Evolutionary conservation across 78 protist species (phyloP), one percentile per base, ranked within the genome.

Genomic region (Guillardia theta): DNA sequence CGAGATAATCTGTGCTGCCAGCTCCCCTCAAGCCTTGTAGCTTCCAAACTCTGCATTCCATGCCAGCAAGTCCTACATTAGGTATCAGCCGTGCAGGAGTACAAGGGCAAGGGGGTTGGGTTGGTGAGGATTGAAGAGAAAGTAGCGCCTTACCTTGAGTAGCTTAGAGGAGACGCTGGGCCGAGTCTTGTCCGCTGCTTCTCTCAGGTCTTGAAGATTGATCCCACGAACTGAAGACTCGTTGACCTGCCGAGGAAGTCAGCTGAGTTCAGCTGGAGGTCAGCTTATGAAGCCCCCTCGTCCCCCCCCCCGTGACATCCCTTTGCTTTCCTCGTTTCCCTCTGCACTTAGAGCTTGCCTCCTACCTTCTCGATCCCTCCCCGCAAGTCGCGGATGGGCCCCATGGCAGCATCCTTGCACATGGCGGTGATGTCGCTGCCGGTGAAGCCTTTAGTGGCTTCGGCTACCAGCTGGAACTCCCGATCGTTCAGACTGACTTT

Each of bases 321-420:
- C 15, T 10, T 50, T 50, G 58, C 15, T 19, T 50, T 10, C 10
- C 30, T 50, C 30, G 58, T 10, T 50, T 50, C 58, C 30, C 58
- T 19, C 58, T 19, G 30, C 58, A 15, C 15, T 15, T 50, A 15
- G 10, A 50, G 10, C 58, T 50, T 50, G 58, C 58, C 15, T 19
- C 58, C 30, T 30, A 58, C 46, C 87, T 43, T n/a, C 62, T 43
- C 58, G 12, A 37, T 53, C 93, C 64, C 90, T 77, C 93, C 88
- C n/a, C 46, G 88, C 37, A 90, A 18, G 33, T 96, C 94, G 27
- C 99, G 88, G 27, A 98, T 77, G 22, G 99, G 99, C 47, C 93
- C 97, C 80, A 96, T 70, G 22, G 99, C 99, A 4, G 99, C 98
- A 54, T 97, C 97, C 45, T 87, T 80, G 87, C 97, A 95, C 47